Evolutionary conservation across 2,329 filamentous ascomycete species (phyloP).

Genomic region (Alternaria sp.): DNA sequence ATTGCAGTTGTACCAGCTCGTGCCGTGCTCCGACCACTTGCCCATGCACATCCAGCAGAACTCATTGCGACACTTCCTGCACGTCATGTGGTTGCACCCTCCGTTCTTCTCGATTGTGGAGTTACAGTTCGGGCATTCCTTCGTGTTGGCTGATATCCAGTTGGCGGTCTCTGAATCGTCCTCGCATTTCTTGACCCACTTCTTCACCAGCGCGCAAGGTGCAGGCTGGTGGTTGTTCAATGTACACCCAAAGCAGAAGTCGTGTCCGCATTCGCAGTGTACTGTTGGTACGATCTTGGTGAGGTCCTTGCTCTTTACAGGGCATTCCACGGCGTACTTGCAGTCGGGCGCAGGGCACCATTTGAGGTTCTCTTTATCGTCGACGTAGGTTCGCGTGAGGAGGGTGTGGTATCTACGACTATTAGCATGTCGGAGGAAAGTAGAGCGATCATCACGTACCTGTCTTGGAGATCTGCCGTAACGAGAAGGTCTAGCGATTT

Average conservation of each 20-base stretch:
- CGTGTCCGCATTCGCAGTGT: slow-evolving; percentile 79
- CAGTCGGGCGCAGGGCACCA: slow-evolving; percentile 99
- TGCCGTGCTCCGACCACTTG: slow-evolving; percentile 96
- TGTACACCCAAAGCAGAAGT: slow-evolving; percentile 95
- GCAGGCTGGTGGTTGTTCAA: slow-evolving; percentile 91
- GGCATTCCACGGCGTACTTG: slow-evolving; percentile 88
- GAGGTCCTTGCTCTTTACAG: slow-evolving; percentile 85
- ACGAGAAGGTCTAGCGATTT: slow-evolving; percentile 82
- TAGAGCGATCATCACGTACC: slow-evolving; percentile 49
- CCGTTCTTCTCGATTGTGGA: slow-evolving; percentile 99
- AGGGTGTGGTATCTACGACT: slow-evolving; percentile 77
- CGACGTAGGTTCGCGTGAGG: slow-evolving; percentile 92
- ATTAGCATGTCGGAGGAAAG: slow-evolving; percentile 14
- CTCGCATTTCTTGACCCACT: slow-evolving; percentile 97
- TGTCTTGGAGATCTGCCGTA: slow-evolving; percentile 61
- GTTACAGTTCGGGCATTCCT: slow-evolving; percentile 94
- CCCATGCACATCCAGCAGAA: slow-evolving; percentile 99
- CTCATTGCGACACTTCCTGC: slow-evolving; percentile 91
- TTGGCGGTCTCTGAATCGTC: slow-evolving; percentile 98
- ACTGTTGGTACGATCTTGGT: slow-evolving; percentile 88
- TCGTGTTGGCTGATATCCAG: slow-evolving; percentile 99
- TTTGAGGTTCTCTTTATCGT: slow-evolving; percentile 93
- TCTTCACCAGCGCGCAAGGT: slow-evolving; percentile 88
- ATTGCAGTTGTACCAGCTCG: slow-evolving; percentile 99
- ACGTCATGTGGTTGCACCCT: slow-evolving; percentile 98